Conservation (phyloP, 2,329 filamentous ascomycete genomes). For the Penicillium brevicompactum region DNA sequence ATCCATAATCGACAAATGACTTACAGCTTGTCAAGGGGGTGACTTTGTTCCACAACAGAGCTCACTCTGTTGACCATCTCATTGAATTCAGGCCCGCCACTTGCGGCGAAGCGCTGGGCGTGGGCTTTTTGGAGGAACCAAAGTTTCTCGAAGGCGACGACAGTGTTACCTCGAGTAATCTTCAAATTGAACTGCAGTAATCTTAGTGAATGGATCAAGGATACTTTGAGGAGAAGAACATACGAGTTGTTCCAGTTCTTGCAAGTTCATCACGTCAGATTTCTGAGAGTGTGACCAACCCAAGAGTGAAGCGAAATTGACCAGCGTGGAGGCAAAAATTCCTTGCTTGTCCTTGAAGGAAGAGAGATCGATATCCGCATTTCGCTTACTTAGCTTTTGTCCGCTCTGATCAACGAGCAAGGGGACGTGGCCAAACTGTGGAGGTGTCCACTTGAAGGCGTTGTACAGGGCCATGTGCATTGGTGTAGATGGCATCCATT, state of each 20-base stretch:
- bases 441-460: slow-evolving; percentile 73
- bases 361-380: slow-evolving; percentile 65
- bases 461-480: slow-evolving; percentile 74
- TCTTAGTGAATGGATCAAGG: slow-evolving; percentile 23
- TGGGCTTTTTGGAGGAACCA: slow-evolving; percentile 76
- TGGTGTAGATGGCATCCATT: slow-evolving; percentile 95
- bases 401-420: slow-evolving; percentile 69
- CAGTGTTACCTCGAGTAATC: slow-evolving; percentile 88
- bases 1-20: neutral
- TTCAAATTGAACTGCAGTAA: slow-evolving; percentile 71
- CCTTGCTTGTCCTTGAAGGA: slow-evolving; percentile 59
- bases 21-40: slow-evolving; percentile 33
- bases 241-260: slow-evolving; percentile 71
- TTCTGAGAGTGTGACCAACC: slow-evolving; percentile 75
- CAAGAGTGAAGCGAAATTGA: slow-evolving; percentile 82
- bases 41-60: slow-evolving; percentile 26
- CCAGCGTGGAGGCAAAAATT: slow-evolving; percentile 64
- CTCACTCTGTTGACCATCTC: slow-evolving; percentile 43
- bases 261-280: slow-evolving; percentile 70
- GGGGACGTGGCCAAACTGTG: slow-evolving; percentile 78
- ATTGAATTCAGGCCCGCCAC: slow-evolving; percentile 46
- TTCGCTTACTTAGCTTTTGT: slow-evolving; percentile 85
- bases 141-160: slow-evolving; percentile 78
- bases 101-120: slow-evolving; percentile 51
- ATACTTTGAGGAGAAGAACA: slow-evolving; percentile 23